These are phyloP conservation scores for Xanthoconium stramineum DNA, from an alignment of 768 basidiomycete species.

Conservation along the genomic window DNA sequence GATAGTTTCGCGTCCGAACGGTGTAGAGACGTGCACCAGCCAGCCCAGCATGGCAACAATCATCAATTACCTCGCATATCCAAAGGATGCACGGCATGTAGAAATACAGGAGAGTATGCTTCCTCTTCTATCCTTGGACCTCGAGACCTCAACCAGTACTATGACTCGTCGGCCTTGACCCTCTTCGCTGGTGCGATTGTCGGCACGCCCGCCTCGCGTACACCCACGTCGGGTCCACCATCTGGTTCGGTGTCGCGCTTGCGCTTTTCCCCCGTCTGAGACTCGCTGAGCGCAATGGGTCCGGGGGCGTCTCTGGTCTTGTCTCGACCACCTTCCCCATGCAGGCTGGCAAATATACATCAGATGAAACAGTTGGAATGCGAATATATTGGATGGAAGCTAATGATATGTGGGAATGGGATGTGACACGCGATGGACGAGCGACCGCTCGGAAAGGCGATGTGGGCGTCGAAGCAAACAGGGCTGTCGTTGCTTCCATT, in stretches of 20 bases:
- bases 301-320: slow-evolving; percentile 19
- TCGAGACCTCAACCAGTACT: neutral
- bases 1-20: too few species aligned
- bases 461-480: too few species aligned
- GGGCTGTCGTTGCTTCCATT: too few species aligned
- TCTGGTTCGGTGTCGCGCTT: slow-evolving; percentile 78
- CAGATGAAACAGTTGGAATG: too few species aligned
- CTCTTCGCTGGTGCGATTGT: slow-evolving; percentile 39
- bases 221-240: slow-evolving; percentile 66
- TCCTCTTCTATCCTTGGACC: neutral
- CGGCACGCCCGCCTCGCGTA: slow-evolving; percentile 62
- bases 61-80: too few species aligned
- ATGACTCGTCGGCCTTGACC: slow-evolving; percentile 38
- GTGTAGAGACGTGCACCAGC: too few species aligned
- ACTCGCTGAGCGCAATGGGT: slow-evolving; percentile 33
- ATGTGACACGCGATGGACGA: too few species aligned
- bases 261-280: slow-evolving; percentile 65
- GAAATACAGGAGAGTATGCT: slow-evolving; percentile 11
- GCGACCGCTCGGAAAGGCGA: too few species aligned
- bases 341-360: too few species aligned
- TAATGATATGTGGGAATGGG: too few species aligned
- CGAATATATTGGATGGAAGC: too few species aligned
- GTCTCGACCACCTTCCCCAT: slow-evolving; percentile 24
- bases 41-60: too few species aligned
- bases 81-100: neutral